Evolutionary conservation across 768 basidiomycete genomes (phyloP).

Genomic region (Lentinula sp.): DNA sequence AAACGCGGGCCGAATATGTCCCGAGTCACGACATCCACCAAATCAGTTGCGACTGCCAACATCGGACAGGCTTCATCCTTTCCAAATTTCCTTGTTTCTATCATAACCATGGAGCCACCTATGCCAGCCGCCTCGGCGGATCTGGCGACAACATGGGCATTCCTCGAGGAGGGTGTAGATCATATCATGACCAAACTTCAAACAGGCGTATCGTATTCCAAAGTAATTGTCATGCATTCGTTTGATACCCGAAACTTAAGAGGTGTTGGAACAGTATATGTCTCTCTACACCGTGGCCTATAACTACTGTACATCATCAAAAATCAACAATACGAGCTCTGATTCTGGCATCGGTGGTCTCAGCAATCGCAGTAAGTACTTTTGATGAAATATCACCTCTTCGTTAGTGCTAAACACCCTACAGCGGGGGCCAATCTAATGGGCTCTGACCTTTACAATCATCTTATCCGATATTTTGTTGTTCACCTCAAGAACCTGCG

Average conservation of each 20-base stretch:
- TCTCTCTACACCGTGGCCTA: slow-evolving; percentile 90
- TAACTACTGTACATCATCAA: slow-evolving; percentile 94
- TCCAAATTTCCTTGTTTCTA: not conserved
- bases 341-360: slow-evolving; percentile 36
- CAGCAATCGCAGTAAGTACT: slow-evolving; percentile 60
- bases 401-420: slow-evolving; percentile 30
- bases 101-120: not conserved
- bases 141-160: slow-evolving; percentile 81
- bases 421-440: slow-evolving; percentile 89
- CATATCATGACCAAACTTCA: slow-evolving; percentile 91
- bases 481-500: slow-evolving; percentile 70
- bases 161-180: slow-evolving; percentile 82
- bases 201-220: slow-evolving; percentile 82
- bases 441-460: slow-evolving; percentile 96
- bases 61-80: too few species aligned
- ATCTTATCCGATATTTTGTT: slow-evolving; percentile 87
- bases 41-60: too few species aligned
- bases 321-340: slow-evolving; percentile 29
- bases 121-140: slow-evolving; percentile 38
- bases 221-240: slow-evolving; percentile 24
- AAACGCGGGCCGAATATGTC: too few species aligned
- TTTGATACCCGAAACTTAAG: slow-evolving; percentile 5
- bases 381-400: slow-evolving; percentile 18
- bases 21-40: too few species aligned
- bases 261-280: slow-evolving; percentile 62